Conservation (phyloP, 2,329 filamentous ascomycete species). For the Epicoccum sorghinum region DNA sequence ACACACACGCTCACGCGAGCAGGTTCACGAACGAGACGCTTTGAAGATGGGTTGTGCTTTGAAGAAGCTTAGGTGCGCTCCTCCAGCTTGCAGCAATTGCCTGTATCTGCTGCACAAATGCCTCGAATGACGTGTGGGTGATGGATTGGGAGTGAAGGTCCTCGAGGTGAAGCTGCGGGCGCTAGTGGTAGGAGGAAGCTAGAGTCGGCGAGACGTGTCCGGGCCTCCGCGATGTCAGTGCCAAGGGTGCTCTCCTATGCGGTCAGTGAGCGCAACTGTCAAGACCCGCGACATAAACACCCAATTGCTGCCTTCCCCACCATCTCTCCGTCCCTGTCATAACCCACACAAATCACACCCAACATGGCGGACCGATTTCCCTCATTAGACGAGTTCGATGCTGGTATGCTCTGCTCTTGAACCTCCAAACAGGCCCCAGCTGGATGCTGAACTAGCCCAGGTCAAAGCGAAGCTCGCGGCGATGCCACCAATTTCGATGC, state of each 20-base stretch:
- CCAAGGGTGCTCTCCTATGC: conserved; percentile 12
- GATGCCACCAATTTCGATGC: conserved; percentile 51
- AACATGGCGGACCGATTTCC: conserved; percentile 60
- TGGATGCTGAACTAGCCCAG: conserved; percentile 52
- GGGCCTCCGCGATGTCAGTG: conserved; percentile 10
- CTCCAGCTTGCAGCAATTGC: conserved; percentile 12
- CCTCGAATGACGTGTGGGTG: conserved; percentile 28
- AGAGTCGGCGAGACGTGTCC: conserved; percentile 29
- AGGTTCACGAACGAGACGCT: conserved; percentile 15
- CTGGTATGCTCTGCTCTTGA: conserved; percentile 48
- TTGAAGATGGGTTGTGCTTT: conserved; percentile 1
- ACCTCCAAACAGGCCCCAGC: conserved; percentile 27
- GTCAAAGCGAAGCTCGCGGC: conserved; percentile 70
- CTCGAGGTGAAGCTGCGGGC: conserved; percentile 26
- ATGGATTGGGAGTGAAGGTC: conserved; percentile 19
- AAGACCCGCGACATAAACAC: conserved; percentile 19
- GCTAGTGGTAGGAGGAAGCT: conserved; percentile 20
- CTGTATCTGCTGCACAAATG: conserved; percentile 20
- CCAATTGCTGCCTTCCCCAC: conserved; percentile 23
- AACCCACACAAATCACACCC: conserved; percentile 15
- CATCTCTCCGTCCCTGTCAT: background rate
- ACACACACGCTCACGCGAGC: conserved; percentile 31
- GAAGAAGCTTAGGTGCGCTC: conserved; percentile 8
- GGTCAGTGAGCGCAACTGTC: conserved; percentile 17
- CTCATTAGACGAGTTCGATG: conserved; percentile 60